Conservation (phyloP, 192 early-diverging fungal genomes). For the Glomus cerebriforme region DNA sequence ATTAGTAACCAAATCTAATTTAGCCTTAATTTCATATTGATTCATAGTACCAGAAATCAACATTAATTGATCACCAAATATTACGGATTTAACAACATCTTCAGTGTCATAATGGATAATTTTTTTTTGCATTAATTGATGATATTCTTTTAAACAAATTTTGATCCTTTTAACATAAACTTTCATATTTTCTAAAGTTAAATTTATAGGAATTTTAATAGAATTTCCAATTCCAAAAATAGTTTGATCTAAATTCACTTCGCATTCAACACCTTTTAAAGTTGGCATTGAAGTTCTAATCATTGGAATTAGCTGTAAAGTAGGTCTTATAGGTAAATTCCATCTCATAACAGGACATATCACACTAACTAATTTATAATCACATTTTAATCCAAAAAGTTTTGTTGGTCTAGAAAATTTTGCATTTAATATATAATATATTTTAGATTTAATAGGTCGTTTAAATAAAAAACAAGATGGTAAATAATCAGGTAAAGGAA, state of each 20-base stretch:
- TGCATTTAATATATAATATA: not conserved
- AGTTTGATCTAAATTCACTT: not conserved
- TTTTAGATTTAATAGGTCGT: not conserved
- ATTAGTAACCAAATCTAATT: not conserved
- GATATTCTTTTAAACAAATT: not conserved
- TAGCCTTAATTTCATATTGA: not conserved
- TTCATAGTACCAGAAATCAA: not conserved
- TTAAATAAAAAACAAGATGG: not conserved
- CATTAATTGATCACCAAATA: not conserved
- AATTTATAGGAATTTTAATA: not conserved
- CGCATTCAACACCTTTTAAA: not conserved
- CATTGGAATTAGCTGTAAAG: not conserved
- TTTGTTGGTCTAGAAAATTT: not conserved
- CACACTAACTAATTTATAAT: not conserved
- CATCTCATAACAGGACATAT: not conserved
- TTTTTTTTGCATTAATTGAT: not conserved
- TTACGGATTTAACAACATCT: not conserved
- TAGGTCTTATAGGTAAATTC: not conserved
- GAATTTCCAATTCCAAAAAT: not conserved
- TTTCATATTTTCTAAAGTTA: not conserved
- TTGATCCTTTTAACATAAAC: not conserved
- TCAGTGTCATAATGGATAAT: not conserved
- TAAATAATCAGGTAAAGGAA: not conserved
- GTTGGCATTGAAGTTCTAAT: not conserved
- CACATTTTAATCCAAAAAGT: not conserved